phyloP scores from a whole-genome alignment of 176 grass and related monocot genomes.

The Thinopyrum elongatum region DNA sequence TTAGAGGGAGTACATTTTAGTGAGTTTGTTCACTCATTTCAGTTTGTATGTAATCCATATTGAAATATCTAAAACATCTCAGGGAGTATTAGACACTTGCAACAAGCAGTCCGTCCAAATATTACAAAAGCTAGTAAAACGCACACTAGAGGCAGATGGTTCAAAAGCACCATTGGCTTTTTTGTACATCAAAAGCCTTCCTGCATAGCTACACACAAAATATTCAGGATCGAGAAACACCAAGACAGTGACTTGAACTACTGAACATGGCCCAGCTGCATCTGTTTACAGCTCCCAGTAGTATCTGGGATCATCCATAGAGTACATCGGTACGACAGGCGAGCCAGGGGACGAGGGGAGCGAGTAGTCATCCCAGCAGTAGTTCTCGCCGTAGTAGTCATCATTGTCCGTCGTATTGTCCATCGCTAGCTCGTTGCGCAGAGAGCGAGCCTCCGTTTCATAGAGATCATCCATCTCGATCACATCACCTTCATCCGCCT shows the following conservation, averaged over 20 bases:
- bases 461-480: not conserved
- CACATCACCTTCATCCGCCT: conserved; percentile 4
- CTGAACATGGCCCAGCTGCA: too few species aligned
- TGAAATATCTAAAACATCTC: too few species aligned
- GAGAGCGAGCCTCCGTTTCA: not conserved
- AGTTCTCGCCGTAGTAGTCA: not conserved
- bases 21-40: too few species aligned
- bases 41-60: too few species aligned
- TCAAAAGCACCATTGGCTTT: not conserved
- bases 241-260: too few species aligned
- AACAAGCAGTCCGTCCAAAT: too few species aligned
- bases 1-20: too few species aligned
- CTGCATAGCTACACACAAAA: not conserved
- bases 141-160: not conserved
- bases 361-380: conserved; percentile 4
- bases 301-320: not conserved
- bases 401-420: not conserved
- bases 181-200: not conserved
- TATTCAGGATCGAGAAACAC: not conserved
- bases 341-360: not conserved
- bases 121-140: not conserved
- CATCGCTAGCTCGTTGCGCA: not conserved
- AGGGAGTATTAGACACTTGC: too few species aligned
- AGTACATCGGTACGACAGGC: not conserved
- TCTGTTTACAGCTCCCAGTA: not conserved